A percentile compares a stretch with the other conserved stretches of the same genome.
These are phyloP conservation scores for Erodium trifolium DNA, from an alignment of 441 rosid species.

Conservation along the genomic window DNA sequence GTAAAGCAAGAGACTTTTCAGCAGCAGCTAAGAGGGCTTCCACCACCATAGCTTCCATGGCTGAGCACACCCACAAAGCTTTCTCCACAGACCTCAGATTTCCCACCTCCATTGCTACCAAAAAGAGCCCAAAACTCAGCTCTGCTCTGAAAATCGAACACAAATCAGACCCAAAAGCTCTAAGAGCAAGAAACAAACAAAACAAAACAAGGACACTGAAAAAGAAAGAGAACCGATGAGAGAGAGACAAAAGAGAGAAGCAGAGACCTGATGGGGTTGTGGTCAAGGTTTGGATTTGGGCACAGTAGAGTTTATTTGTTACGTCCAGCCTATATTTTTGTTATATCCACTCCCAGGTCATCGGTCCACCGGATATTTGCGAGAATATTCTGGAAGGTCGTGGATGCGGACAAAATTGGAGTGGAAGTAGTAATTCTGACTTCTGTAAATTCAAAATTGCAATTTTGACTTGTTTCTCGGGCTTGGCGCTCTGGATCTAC, in stretches of 20 bases:
- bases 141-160: not conserved
- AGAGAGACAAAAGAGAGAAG: not conserved
- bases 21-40: constrained; percentile 7
- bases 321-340: not conserved
- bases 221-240: not conserved
- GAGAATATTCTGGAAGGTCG: not conserved
- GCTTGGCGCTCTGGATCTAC: not conserved
- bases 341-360: not conserved
- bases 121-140: not conserved
- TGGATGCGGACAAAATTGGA: not conserved
- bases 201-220: not conserved
- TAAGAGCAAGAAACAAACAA: too few relatives aligned
- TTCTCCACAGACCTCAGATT: not conserved
- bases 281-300: not conserved
- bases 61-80: not conserved
- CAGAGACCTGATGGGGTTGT: constrained; percentile 1
- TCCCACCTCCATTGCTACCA: constrained; percentile 4
- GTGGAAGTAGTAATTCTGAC: not conserved
- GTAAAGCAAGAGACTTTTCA: not conserved
- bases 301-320: not conserved
- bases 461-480: not conserved
- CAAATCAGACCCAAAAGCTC: not conserved
- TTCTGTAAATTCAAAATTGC: not conserved
- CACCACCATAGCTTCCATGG: constrained; percentile 8
- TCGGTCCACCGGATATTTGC: not conserved